These are phyloP conservation scores for Podaxis mareebaensis DNA, from an alignment of 768 basidiomycete genomes.

Conservation along the genomic window DNA sequence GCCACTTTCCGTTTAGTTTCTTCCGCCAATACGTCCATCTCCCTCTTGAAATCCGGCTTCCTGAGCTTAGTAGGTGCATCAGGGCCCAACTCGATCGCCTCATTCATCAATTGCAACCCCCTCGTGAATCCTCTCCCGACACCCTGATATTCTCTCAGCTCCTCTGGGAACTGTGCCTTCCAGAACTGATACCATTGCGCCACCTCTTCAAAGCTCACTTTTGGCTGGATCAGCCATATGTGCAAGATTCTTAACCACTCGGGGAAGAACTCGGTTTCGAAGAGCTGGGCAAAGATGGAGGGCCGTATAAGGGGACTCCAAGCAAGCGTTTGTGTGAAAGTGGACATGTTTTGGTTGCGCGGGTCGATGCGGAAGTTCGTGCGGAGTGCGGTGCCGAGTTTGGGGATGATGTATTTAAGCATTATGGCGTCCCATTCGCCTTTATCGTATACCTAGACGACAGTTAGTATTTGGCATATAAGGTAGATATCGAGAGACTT, in stretches of 20 bases:
- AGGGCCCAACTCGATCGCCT: constrained; percentile 84
- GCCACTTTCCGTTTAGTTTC: constrained; percentile 3
- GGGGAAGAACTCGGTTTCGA: constrained; percentile 94
- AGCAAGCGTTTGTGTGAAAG: constrained; percentile 70
- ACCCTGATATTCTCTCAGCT: constrained; percentile 62
- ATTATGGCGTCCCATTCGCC: constrained; percentile 91
- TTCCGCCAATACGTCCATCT: constrained; percentile 29
- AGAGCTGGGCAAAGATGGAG: constrained; percentile 77
- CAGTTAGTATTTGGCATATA: background rate
- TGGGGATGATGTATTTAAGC: constrained; percentile 90
- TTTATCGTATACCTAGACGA: constrained; percentile 64
- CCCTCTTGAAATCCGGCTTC: constrained; percentile 66
- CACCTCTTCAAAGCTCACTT: constrained; percentile 88
- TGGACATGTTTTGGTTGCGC: constrained; percentile 83
- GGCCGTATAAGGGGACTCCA: constrained; percentile 78
- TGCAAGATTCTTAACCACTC: constrained; percentile 94
- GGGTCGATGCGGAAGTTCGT: constrained; percentile 91
- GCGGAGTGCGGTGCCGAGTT: constrained; percentile 79
- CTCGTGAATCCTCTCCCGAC: constrained; percentile 81
- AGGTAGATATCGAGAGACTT: constrained; percentile 25
- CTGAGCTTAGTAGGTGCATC: constrained; percentile 68
- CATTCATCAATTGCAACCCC: constrained; percentile 92
- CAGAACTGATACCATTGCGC: constrained; percentile 92
- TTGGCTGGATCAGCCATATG: constrained; percentile 90
- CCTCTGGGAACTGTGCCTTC: constrained; percentile 77